Evolutionary conservation across 305 asterid genomes (phyloP).

Genomic region (Solanum hybrid): DNA sequence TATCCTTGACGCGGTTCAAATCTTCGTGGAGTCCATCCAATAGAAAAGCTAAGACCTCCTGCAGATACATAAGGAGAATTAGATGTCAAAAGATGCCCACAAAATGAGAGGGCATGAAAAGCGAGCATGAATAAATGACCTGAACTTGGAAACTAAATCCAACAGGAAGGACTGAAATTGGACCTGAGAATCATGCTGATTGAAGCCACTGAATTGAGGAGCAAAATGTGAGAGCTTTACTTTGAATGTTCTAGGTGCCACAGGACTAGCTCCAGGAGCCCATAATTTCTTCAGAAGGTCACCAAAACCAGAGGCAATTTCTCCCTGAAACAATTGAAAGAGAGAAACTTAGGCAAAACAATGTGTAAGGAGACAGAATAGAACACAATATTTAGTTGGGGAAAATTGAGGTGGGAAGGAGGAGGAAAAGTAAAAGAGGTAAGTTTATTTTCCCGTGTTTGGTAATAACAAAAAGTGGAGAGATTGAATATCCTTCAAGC

Average conservation of each 20-base stretch:
- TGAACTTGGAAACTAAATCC: background rate
- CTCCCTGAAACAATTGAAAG: conserved; percentile 50
- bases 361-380: conserved; percentile 9
- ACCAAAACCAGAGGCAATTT: conserved; percentile 92
- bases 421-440: background rate
- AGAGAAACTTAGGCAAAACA: conserved; percentile 2
- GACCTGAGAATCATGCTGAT: conserved; percentile 99
- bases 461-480: background rate
- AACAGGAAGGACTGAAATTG: conserved; percentile 19
- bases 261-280: conserved; percentile 87
- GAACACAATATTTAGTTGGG: background rate
- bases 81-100: background rate
- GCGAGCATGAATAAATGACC: background rate
- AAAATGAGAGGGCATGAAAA: background rate
- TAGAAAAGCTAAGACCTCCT: conserved; percentile 94
- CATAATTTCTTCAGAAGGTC: conserved; percentile 84
- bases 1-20: conserved; percentile 88
- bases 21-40: conserved; percentile 98
- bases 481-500: background rate
- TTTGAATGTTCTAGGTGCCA: conserved; percentile 86
- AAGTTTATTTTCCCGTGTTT: background rate
- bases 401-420: background rate
- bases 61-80: conserved; percentile 1
- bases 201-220: conserved; percentile 92
- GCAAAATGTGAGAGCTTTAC: conserved; percentile 93